Evolutionary conservation across 2,329 filamentous ascomycete genomes (phyloP).

Genomic region (Trichoderma simmonsii): DNA sequence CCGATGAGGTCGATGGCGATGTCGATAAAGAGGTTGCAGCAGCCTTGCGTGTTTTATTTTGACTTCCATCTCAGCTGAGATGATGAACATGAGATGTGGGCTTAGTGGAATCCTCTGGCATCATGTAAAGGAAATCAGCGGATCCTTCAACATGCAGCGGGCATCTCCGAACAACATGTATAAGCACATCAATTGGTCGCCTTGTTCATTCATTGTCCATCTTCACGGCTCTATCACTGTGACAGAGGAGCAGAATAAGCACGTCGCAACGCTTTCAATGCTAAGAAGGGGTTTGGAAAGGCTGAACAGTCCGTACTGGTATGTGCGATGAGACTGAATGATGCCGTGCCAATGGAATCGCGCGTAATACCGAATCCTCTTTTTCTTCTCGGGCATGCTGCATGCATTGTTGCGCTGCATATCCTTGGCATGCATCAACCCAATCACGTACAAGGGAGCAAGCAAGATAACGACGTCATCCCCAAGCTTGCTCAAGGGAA

Average conservation of each 20-base stretch:
- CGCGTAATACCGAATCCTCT: background rate
- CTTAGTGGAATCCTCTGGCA: background rate
- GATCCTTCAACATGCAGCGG: background rate
- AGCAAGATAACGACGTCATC: background rate
- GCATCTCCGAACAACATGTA: background rate
- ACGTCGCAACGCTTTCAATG: background rate
- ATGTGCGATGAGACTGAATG: background rate
- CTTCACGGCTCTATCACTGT: background rate
- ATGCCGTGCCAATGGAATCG: background rate
- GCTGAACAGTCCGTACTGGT: background rate
- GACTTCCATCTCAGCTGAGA: background rate
- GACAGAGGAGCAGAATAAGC: background rate
- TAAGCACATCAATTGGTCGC: background rate
- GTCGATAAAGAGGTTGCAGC: background rate
- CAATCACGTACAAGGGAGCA: background rate
- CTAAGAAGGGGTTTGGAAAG: background rate
- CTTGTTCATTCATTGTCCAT: background rate
- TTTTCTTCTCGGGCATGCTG: background rate
- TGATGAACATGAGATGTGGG: background rate
- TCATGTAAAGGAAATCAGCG: background rate
- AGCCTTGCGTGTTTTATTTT: background rate
- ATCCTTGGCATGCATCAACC: background rate
- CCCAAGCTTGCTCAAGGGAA: background rate
- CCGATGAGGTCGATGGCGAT: background rate
- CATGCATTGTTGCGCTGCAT: background rate